Evolutionary conservation across 768 basidiomycete genomes (phyloP), one percentile per base, ranked within the genome.

Genomic region (Boletus rubropictus): DNA sequence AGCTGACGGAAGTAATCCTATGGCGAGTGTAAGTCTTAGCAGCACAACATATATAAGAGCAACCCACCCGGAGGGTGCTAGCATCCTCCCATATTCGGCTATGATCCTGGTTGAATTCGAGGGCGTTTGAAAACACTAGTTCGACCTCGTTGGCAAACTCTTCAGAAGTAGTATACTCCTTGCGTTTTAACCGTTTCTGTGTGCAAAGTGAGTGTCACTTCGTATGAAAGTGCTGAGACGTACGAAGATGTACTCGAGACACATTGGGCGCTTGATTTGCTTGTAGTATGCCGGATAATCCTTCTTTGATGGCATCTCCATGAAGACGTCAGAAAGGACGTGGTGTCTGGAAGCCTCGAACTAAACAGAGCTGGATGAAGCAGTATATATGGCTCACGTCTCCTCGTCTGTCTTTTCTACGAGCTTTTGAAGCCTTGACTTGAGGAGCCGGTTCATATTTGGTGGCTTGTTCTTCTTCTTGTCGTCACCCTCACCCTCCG

Each of bases 71-170:
- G 21, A 92, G 75, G 3, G 70, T 64, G 17, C 74, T 61, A 17
- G 89, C 88, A 56, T 89, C 87, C 55, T 87, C 81, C 83, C 86
- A 91, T 24, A 92, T 87, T 46, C 68, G 76, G 22, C 85, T 89
- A 59, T 86, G 81, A 24, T 95, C 92, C 59, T 80, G 82, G 56
- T 97, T 97, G 69, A 93, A 97, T 48, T 77, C 68, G 63, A 89
- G 73, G 9, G 92, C 94, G 62, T 97, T 97, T 7, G 81, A 78
- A 67, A 93, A 95, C 21, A 97, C 86, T 34, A 93, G 76, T 57
- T 93, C 89, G 12, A 94, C 85, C 49, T 97, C 94, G 8, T 79
- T 79, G 36, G 85, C 84, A 59, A 94, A 95, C 21, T 86, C 83
- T 4, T 76, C 71, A 5, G 78, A 69, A 2, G 73, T 77, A 18